Evolutionary conservation across 805 yeast species (phyloP).

Genomic region (Nakazawaea wickerhamii): DNA sequence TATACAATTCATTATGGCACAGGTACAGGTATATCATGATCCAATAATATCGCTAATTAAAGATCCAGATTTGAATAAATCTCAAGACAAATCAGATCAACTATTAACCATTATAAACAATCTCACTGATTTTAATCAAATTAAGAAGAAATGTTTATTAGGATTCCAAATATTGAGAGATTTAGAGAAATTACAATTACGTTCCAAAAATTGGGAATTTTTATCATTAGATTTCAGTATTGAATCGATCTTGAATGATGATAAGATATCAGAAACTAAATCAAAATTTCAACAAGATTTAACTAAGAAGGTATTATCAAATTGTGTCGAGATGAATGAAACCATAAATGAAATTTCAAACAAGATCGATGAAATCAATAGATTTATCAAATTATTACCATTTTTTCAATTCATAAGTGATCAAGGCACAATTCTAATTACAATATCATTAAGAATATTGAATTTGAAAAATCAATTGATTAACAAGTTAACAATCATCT

Average conservation of each 20-base stretch:
- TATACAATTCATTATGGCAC: constrained; percentile 19
- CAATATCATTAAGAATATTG: constrained; percentile 38
- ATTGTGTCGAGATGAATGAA: constrained; percentile 43
- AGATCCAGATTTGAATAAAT: constrained; percentile 40
- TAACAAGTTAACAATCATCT: constrained; percentile 50
- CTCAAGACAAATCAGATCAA: constrained; percentile 34
- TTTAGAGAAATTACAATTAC: constrained; percentile 42
- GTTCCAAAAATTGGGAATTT: constrained; percentile 50
- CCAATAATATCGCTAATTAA: constrained; percentile 42
- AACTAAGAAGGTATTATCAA: constrained; percentile 46
- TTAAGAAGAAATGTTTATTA: constrained; percentile 43
- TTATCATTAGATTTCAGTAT: constrained; percentile 45
- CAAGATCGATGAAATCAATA: constrained; percentile 43
- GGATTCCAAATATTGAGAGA: constrained; percentile 43
- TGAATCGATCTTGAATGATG: constrained; percentile 20
- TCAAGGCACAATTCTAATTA: constrained; percentile 44
- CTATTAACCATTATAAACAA: constrained; percentile 37
- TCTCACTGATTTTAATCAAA: constrained; percentile 37
- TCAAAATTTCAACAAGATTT: constrained; percentile 47
- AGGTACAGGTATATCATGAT: constrained; percentile 34
- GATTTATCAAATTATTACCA: constrained; percentile 32
- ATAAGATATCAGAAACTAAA: constrained; percentile 24
- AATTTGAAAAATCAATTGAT: constrained; percentile 45
- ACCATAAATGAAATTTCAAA: constrained; percentile 35
- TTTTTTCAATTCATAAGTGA: constrained; percentile 48